Conservation (phyloP, 805 yeast genomes). For the Pichia californica region DNA sequence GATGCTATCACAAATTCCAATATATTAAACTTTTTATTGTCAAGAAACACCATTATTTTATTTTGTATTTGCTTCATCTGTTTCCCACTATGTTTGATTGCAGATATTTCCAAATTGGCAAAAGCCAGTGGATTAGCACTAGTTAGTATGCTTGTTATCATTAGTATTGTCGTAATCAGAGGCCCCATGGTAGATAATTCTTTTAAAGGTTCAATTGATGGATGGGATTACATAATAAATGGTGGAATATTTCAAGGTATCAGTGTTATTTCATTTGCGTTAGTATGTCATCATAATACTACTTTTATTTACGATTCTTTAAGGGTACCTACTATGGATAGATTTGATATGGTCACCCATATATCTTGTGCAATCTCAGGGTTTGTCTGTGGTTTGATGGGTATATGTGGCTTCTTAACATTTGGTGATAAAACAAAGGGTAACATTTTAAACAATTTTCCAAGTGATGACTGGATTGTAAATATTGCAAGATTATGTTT, state of each 20-base stretch:
- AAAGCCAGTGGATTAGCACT: slow-evolving; percentile 83
- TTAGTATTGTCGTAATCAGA: slow-evolving; percentile 60
- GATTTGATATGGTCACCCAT: slow-evolving; percentile 76
- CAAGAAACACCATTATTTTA: slow-evolving; percentile 65
- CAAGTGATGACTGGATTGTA: slow-evolving; percentile 62
- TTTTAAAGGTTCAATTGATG: slow-evolving; percentile 42
- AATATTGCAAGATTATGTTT: slow-evolving; percentile 87
- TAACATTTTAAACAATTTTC: slow-evolving; percentile 82
- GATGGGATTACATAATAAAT: slow-evolving; percentile 46
- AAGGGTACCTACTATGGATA: slow-evolving; percentile 63
- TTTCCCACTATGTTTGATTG: slow-evolving; percentile 72
- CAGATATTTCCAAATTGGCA: slow-evolving; percentile 79
- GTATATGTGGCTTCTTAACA: slow-evolving; percentile 66
- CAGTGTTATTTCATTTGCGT: slow-evolving; percentile 90
- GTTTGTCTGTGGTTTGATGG: slow-evolving; percentile 72
- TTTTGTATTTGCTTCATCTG: slow-evolving; percentile 67
- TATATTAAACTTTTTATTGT: slow-evolving; percentile 48
- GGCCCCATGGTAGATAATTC: slow-evolving; percentile 57
- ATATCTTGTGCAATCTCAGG: slow-evolving; percentile 76
- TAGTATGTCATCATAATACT: slow-evolving; percentile 94
- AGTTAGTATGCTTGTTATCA: slow-evolving; percentile 75
- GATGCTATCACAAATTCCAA: slow-evolving; percentile 28
- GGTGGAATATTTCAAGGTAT: slow-evolving; percentile 77
- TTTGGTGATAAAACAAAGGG: slow-evolving; percentile 81
- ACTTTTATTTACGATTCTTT: slow-evolving; percentile 84